Evolutionary conservation across 2,329 filamentous ascomycete species (phyloP).

Genomic region (Metarhizium sp.): DNA sequence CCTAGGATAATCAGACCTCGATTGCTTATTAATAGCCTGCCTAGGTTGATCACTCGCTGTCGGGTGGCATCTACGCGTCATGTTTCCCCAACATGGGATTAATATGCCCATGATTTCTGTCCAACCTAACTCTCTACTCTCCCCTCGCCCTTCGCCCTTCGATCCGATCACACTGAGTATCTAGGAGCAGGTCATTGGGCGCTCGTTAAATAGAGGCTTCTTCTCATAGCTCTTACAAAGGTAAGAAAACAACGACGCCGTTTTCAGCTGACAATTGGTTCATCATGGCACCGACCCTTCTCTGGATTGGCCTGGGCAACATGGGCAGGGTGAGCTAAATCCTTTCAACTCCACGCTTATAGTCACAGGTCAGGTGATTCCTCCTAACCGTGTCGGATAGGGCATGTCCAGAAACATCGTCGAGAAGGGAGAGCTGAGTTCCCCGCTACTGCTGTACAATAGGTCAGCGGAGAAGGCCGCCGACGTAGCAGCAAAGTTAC

Average conservation of each 20-base stretch:
- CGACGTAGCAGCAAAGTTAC: conserved; percentile 53
- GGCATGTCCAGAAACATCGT: conserved; percentile 80
- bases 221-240: neutral
- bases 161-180: too few relatives aligned
- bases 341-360: neutral
- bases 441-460: conserved; percentile 72
- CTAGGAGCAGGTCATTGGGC: too few relatives aligned
- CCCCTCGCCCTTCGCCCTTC: too few relatives aligned
- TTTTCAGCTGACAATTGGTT: neutral
- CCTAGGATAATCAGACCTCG: too few relatives aligned
- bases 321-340: conserved; percentile 61
- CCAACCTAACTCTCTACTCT: too few relatives aligned
- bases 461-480: conserved; percentile 58
- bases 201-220: neutral
- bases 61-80: too few relatives aligned
- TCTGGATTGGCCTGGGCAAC: conserved; percentile 80
- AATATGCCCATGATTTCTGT: too few relatives aligned
- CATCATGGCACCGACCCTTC: conserved; percentile 49
- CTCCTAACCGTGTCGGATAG: conserved; percentile 26
- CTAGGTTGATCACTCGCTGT: too few relatives aligned
- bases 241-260: neutral
- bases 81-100: too few relatives aligned
- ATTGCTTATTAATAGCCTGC: too few relatives aligned
- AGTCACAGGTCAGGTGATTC: neutral
- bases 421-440: conserved; percentile 61